Percentiles rank a stretch among this genome's conserved stretches.
These are phyloP conservation scores for Apiosordaria backusii DNA, from an alignment of 495 filamentous ascomycete species.

Conservation along the genomic window DNA sequence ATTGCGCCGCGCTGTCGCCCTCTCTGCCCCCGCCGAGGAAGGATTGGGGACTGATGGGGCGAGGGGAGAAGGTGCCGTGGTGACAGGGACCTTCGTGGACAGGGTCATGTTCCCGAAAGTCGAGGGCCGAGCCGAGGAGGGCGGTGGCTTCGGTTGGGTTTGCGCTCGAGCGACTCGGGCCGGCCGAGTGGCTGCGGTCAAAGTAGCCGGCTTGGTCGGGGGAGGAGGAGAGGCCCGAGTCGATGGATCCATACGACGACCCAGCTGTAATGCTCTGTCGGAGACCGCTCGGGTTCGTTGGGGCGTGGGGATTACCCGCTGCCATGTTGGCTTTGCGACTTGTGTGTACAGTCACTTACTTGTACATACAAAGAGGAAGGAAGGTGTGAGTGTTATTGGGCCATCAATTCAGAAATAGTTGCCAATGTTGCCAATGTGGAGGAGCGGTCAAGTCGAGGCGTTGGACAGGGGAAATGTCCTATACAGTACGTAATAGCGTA, in stretches of 20 bases:
- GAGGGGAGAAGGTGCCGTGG: slow-evolving; percentile 78
- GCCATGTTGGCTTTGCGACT: not conserved
- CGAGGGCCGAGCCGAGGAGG: slow-evolving; percentile 33
- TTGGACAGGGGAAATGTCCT: not conserved
- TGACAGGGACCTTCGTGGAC: slow-evolving; percentile 55
- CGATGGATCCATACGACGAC: slow-evolving; percentile 27
- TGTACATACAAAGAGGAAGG: not conserved
- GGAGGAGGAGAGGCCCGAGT: slow-evolving; percentile 14
- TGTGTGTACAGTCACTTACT: not conserved
- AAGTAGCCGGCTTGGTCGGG: slow-evolving; percentile 4
- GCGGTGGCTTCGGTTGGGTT: slow-evolving; percentile 41
- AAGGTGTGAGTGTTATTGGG: not conserved
- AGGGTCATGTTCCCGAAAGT: slow-evolving; percentile 34
- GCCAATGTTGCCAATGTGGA: not conserved
- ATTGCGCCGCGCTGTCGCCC: slow-evolving; percentile 17
- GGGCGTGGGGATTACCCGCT: slow-evolving; percentile 31
- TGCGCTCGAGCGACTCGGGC: slow-evolving; percentile 21
- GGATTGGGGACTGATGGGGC: slow-evolving; percentile 49
- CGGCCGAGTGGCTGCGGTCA: slow-evolving; percentile 18
- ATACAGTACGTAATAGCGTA: not conserved
- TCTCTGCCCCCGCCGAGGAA: slow-evolving; percentile 20
- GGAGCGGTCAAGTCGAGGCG: not conserved
- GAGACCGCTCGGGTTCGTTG: slow-evolving; percentile 42
- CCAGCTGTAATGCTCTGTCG: slow-evolving; percentile 44
- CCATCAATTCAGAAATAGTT: not conserved